phyloP scores from a whole-genome alignment of 2,329 filamentous ascomycete species.

The Knufia petricola region DNA sequence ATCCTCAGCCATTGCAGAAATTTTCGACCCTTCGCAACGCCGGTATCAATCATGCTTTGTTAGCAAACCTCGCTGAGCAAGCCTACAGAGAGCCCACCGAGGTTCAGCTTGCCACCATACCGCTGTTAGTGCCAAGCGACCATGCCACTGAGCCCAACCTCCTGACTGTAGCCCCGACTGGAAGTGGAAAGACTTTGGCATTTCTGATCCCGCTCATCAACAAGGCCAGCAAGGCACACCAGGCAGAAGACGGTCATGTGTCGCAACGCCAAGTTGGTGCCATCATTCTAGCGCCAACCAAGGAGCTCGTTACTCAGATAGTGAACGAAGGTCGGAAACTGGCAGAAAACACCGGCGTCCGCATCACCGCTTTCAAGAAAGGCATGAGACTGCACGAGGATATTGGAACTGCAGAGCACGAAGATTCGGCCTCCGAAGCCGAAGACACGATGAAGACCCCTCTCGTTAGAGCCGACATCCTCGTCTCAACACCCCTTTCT shows the following conservation, averaged over 20 bases:
- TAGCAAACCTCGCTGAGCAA: slow-evolving; percentile 71
- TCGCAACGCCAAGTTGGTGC: slow-evolving; percentile 53
- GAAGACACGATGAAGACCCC: slow-evolving; percentile 27
- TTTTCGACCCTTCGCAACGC: slow-evolving; percentile 62
- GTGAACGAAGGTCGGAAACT: slow-evolving; percentile 76
- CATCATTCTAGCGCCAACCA: slow-evolving; percentile 67
- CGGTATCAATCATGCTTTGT: slow-evolving; percentile 61
- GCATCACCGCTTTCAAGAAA: slow-evolving; percentile 73
- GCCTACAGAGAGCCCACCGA: slow-evolving; percentile 84
- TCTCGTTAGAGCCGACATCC: slow-evolving; percentile 62
- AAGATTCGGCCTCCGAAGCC: slow-evolving; percentile 31
- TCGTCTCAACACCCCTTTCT: slow-evolving; percentile 70
- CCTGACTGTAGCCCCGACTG: slow-evolving; percentile 82
- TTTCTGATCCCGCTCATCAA: slow-evolving; percentile 85
- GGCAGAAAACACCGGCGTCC: slow-evolving; percentile 64
- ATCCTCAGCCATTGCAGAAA: slow-evolving; percentile 66
- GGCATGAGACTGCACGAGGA: slow-evolving; percentile 56
- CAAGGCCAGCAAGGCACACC: slow-evolving; percentile 50
- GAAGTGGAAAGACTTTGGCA: slow-evolving; percentile 90
- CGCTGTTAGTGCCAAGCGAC: slow-evolving; percentile 60
- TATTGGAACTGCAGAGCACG: slow-evolving; percentile 27
- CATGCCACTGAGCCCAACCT: slow-evolving; percentile 52
- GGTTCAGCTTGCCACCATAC: slow-evolving; percentile 79
- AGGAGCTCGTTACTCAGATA: slow-evolving; percentile 74
- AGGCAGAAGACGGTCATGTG: slow-evolving; percentile 30